Conservation (phyloP, 768 basidiomycete genomes). For the Suillus subaureus region DNA sequence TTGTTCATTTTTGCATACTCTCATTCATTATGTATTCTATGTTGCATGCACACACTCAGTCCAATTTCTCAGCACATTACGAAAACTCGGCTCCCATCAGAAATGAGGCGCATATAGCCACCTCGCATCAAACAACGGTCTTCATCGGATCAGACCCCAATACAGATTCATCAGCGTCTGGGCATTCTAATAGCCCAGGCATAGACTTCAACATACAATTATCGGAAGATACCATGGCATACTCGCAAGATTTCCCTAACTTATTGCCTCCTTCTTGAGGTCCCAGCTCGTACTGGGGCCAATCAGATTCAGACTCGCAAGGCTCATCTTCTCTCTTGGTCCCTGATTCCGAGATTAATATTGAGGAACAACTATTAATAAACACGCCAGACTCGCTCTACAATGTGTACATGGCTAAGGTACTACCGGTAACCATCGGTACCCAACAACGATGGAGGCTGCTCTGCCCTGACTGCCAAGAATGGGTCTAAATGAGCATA, state of each 20-base stretch:
- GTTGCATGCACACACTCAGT: background rate
- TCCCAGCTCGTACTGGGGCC: background rate
- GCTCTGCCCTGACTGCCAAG: background rate
- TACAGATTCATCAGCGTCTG: background rate
- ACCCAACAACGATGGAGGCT: background rate
- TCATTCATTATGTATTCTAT: background rate
- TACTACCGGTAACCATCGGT: background rate
- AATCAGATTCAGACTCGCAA: background rate
- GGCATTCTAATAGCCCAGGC: background rate
- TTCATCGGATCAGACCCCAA: background rate
- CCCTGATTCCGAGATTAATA: no score
- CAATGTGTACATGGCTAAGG: background rate
- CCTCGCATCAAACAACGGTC: background rate
- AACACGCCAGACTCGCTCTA: background rate
- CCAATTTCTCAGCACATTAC: background rate
- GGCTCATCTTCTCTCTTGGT: no score
- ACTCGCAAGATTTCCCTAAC: background rate
- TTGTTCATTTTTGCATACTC: background rate
- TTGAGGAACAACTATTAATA: background rate
- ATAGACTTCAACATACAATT: background rate
- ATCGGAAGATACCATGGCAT: background rate
- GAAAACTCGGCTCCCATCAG: background rate
- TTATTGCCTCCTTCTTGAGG: background rate
- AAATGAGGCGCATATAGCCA: background rate
- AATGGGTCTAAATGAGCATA: background rate